Conservation (phyloP, 2,329 filamentous ascomycete species). For the Thyridium curvatum region DNA sequence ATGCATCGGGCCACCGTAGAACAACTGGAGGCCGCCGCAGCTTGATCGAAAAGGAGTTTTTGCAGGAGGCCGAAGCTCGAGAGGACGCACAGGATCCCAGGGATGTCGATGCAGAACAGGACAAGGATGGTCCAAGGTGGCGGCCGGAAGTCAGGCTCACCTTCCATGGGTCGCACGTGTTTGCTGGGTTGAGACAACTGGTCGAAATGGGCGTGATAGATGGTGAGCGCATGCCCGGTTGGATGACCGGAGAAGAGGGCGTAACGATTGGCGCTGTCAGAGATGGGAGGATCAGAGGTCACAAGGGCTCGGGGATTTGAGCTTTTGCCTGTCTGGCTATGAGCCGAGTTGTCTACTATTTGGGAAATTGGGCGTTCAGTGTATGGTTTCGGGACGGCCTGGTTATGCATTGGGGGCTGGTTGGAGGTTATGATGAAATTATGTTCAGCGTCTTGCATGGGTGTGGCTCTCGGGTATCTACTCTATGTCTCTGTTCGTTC, state of each 20-base stretch:
- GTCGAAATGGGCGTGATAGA: slow-evolving; percentile 73
- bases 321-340: not conserved
- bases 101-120: slow-evolving; percentile 12
- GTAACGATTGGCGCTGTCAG: slow-evolving; percentile 67
- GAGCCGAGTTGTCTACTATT: too few species aligned
- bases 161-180: slow-evolving; percentile 72
- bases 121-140: slow-evolving; percentile 29
- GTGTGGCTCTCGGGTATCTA: not conserved
- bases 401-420: too few species aligned
- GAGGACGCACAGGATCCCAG: slow-evolving; percentile 16
- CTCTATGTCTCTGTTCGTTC: slow-evolving; percentile 36
- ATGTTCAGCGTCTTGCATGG: too few species aligned
- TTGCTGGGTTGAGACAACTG: slow-evolving; percentile 71
- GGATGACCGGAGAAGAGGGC: slow-evolving; percentile 85
- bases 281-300: slow-evolving; percentile 56
- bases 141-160: slow-evolving; percentile 57
- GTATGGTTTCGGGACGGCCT: too few species aligned
- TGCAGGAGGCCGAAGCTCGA: slow-evolving; percentile 21
- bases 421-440: too few species aligned
- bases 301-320: slow-evolving; percentile 49
- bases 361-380: too few species aligned
- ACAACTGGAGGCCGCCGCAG: slow-evolving; percentile 16
- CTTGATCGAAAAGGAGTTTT: slow-evolving; percentile 27
- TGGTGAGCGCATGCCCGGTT: slow-evolving; percentile 74
- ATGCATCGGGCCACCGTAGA: slow-evolving; percentile 5